phyloP scores from a whole-genome alignment of 352 stramenopile species.

The Pythium guiyangense region DNA sequence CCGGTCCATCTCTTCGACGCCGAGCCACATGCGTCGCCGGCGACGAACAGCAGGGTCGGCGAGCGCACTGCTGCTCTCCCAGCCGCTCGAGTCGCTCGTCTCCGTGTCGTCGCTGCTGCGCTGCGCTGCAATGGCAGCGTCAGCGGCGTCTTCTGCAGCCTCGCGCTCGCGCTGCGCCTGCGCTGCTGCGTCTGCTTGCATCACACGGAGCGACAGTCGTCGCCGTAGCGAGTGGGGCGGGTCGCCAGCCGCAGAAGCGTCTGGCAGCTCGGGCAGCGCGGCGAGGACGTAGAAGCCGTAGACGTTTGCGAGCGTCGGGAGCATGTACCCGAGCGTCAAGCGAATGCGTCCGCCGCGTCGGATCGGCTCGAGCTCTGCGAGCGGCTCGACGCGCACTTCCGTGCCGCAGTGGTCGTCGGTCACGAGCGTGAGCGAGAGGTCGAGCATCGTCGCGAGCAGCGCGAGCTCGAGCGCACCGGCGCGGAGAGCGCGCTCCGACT shows the following conservation, averaged over 20 bases:
- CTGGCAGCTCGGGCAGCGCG: constrained; percentile 9
- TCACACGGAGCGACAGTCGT: neutral
- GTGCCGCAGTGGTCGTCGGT: constrained; percentile 80
- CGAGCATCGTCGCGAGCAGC: constrained; percentile 68
- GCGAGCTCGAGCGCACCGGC: constrained; percentile 66
- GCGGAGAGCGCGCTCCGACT: constrained; percentile 45
- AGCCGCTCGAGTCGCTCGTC: neutral
- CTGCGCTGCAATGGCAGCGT: too few relatives aligned
- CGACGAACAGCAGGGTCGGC: constrained; percentile 8
- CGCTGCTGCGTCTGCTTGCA: neutral
- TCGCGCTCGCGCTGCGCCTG: neutral
- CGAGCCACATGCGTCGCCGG: constrained; percentile 54
- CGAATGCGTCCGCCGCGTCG: constrained; percentile 41
- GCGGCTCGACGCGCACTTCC: constrained; percentile 53
- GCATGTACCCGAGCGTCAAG: constrained; percentile 68
- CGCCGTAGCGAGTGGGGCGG: neutral
- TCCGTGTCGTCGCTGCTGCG: neutral
- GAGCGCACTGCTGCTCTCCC: neutral
- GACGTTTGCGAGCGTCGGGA: constrained; percentile 64
- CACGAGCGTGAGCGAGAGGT: constrained; percentile 67
- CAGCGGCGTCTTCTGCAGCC: too few relatives aligned
- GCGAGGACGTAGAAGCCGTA: constrained; percentile 69
- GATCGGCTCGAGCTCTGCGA: constrained; percentile 42
- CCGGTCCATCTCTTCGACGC: constrained; percentile 73
- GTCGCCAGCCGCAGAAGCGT: neutral